Base-by-base conservation (phyloP, 768 basidiomycete genomes). In the Sarcodon sp. region DNA sequence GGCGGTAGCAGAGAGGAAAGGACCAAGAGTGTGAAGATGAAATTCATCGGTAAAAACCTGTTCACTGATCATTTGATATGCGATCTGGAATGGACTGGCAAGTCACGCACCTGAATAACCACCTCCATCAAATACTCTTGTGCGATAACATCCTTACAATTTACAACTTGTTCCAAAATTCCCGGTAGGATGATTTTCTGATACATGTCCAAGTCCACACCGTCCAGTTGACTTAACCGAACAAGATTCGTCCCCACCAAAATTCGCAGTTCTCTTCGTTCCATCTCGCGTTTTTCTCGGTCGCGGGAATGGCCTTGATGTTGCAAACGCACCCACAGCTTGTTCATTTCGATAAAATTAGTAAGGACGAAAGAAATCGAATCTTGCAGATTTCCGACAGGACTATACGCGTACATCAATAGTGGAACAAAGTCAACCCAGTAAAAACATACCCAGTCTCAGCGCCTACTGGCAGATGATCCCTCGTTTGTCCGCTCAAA, bases 341-440 rank as follows among this genome's bases (percentile, higher is more conserved):
- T 99, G 75, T 98, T 98, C 94, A 98, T 99, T 61, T 99, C 96
- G 61, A 99, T 90, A 59, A 99, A 98, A 65, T 98, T 98, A 51
- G 92, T 97, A 50, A 99, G 74, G 36, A 97, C 92, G 61, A 98
- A 98, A 3, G 79, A 79, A 53, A 89, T 94, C 1, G 93, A 97
- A 64, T 99, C 96, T 66, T 92, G 84, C 2, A 99, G 71, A 60
- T 91, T 88, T 44, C 94, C 96, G 44, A 69, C 64, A 12, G 92
- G 87, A 13, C 92, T 96, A 43, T n/a, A 9, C 9, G 10, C 3
- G 7, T 9, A 47, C 9, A 54, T 27, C 10, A 35, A 21, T n/a
- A 43, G n/a, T 16, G 15, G 11, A 32, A 27, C 4, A 7, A 41
- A 4, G 21, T 27, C 27, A 7, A 47, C 45, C 46, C 49, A 34